phyloP scores from a whole-genome alignment of 805 yeast species.

The Saccharomycopsis fibuligera region DNA sequence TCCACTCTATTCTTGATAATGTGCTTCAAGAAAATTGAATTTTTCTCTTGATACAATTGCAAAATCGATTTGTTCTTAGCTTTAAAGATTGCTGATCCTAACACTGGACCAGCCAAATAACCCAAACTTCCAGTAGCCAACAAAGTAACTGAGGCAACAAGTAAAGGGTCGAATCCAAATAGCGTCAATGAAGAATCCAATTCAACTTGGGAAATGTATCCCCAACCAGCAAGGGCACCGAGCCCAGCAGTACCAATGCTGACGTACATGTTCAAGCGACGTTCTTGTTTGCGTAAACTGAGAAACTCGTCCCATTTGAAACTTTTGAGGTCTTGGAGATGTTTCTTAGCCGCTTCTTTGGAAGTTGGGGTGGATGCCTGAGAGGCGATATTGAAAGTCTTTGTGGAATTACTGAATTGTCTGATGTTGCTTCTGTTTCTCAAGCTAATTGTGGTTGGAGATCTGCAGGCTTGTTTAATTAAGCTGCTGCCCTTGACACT shows the following conservation, averaged over 20 bases:
- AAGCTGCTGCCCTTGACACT: too few species aligned
- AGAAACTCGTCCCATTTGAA: conserved; percentile 72
- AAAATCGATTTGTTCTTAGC: conserved; percentile 42
- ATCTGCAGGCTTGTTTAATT: too few species aligned
- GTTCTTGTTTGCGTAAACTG: conserved; percentile 65
- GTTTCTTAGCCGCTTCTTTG: neutral
- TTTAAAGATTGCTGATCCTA: conserved; percentile 69
- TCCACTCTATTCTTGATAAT: conserved; percentile 80
- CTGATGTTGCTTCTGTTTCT: too few species aligned
- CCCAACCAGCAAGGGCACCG: conserved; percentile 67
- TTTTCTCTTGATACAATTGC: conserved; percentile 49
- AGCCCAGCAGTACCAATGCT: conserved; percentile 61
- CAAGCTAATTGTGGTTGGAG: too few species aligned
- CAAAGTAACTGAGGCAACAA: conserved; percentile 71
- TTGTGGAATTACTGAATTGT: too few species aligned
- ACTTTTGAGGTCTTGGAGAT: too few species aligned
- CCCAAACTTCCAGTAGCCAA: conserved; percentile 71
- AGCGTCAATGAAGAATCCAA: conserved; percentile 83
- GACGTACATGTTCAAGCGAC: conserved; percentile 59
- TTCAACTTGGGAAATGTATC: conserved; percentile 66
- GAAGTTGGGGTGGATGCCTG: too few species aligned
- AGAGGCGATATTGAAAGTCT: too few species aligned
- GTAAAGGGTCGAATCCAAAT: conserved; percentile 84
- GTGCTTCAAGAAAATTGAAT: conserved; percentile 67
- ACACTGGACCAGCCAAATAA: conserved; percentile 71